Evolutionary conservation across 2,329 filamentous ascomycete genomes (phyloP).

Genomic region (Aciculosporium take): DNA sequence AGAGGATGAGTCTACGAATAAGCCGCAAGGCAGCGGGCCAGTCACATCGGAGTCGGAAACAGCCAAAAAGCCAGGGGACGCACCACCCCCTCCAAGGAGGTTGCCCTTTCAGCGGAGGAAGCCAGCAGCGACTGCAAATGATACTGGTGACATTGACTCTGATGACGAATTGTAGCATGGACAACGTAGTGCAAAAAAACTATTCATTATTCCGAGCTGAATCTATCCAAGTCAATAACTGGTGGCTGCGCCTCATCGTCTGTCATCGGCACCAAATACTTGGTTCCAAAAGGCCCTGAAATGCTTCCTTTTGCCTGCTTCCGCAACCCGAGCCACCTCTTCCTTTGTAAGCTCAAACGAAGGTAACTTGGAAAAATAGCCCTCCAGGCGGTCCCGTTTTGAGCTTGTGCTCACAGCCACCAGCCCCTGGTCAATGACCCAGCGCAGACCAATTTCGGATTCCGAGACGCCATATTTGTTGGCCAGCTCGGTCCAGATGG

Average conservation of each 20-base stretch:
- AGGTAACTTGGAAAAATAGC: constrained; percentile 35
- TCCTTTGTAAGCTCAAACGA: constrained; percentile 44
- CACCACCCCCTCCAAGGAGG: constrained; percentile 24
- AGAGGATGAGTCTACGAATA: constrained; percentile 8
- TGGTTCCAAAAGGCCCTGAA: constrained; percentile 44
- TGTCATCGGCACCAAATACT: constrained; percentile 38
- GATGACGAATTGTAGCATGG: constrained; percentile 36
- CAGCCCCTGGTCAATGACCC: constrained; percentile 45
- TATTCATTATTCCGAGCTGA: background rate
- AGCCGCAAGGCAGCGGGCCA: background rate
- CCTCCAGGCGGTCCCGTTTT: constrained; percentile 41
- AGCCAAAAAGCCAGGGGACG: constrained; percentile 11
- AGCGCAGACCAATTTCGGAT: constrained; percentile 43
- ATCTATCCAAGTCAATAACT: background rate
- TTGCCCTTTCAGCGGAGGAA: constrained; percentile 30
- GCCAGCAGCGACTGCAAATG: constrained; percentile 21
- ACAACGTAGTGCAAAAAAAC: background rate
- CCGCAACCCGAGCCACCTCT: constrained; percentile 42
- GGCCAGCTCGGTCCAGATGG: constrained; percentile 34
- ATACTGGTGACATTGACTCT: constrained; percentile 41
- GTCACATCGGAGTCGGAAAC: constrained; percentile 3
- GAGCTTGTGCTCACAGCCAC: constrained; percentile 45
- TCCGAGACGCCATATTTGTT: constrained; percentile 43
- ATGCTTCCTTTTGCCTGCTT: constrained; percentile 45
- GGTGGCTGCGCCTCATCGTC: constrained; percentile 11